Percentiles rank a stretch among this genome's conserved stretches.
Conservation (phyloP, 2,329 filamentous ascomycete genomes). For the Cordyceps fumosorosea region DNA sequence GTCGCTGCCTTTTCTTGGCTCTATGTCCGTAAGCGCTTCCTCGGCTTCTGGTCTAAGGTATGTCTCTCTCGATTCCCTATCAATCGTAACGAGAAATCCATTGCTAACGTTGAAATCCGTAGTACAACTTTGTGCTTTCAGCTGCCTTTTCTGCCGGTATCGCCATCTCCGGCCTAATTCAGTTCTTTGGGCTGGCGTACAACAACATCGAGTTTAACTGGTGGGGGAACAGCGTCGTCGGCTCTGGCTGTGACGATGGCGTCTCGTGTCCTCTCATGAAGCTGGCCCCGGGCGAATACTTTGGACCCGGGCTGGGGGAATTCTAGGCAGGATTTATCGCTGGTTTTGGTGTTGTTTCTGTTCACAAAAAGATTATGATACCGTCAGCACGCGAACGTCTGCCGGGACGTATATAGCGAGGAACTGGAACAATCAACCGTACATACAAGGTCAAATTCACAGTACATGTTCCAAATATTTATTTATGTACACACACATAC, state of each 20-base stretch:
- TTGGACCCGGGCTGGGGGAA: slow-evolving; percentile 19
- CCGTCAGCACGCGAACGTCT: too few species aligned
- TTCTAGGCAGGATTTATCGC: not conserved
- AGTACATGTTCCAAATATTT: too few species aligned
- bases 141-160: slow-evolving; percentile 36
- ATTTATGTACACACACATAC: too few species aligned
- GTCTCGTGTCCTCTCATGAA: slow-evolving; percentile 19
- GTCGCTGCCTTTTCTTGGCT: slow-evolving; percentile 42
- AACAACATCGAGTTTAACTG: slow-evolving; percentile 30
- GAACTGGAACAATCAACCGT: too few species aligned
- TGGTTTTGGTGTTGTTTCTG: not conserved
- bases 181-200: slow-evolving; percentile 37
- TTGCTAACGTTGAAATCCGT: not conserved
- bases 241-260: slow-evolving; percentile 33
- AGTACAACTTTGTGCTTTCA: slow-evolving; percentile 33
- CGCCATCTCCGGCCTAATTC: slow-evolving; percentile 34
- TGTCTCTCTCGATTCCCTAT: not conserved
- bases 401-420: not conserved
- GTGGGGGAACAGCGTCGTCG: slow-evolving; percentile 32
- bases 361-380: not conserved
- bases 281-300: slow-evolving; percentile 20
- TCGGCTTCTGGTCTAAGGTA: slow-evolving; percentile 43
- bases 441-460: too few species aligned
- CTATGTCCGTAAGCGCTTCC: slow-evolving; percentile 37
- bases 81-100: not conserved